These are phyloP conservation scores for Rhododendron ovatum DNA, from an alignment of 148 eudicot species.

Conservation along the genomic window DNA sequence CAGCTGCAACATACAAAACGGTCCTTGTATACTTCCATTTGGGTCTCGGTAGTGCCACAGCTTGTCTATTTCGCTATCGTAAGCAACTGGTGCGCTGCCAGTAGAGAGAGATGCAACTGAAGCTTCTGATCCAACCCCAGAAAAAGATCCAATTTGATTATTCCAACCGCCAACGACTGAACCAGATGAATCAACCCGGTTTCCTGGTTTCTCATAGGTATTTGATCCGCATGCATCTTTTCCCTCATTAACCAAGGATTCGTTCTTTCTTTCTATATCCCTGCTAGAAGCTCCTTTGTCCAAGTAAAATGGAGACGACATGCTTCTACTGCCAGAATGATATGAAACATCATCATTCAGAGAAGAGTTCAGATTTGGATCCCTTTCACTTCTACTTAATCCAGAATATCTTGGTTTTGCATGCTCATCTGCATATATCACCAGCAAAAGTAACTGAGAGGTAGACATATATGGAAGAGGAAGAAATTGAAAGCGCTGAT, in stretches of 20 bases:
- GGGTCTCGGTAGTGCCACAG: constrained; percentile 91
- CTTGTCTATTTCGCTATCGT: constrained; percentile 50
- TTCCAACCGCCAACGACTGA: constrained; percentile 20
- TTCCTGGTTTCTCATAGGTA: constrained; percentile 33
- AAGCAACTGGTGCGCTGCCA: constrained; percentile 25
- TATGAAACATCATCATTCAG: not conserved
- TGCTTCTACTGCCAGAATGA: constrained; percentile 24
- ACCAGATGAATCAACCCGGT: constrained; percentile 28
- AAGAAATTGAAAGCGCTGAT: constrained; percentile 1
- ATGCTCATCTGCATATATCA: constrained; percentile 45
- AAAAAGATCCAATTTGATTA: constrained; percentile 30
- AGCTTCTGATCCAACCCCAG: constrained; percentile 36
- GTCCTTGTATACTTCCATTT: constrained; percentile 76
- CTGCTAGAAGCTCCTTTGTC: constrained; percentile 34
- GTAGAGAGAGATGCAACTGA: constrained; percentile 31
- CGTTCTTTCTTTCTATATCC: not conserved
- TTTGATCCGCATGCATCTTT: constrained; percentile 25
- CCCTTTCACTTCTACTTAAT: constrained; percentile 25
- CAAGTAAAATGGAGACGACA: constrained; percentile 20
- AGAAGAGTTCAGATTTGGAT: not conserved
- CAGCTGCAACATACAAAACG: constrained; percentile 70
- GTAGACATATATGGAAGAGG: not conserved
- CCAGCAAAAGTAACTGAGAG: constrained; percentile 9
- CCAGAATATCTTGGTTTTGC: constrained; percentile 30
- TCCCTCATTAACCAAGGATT: constrained; percentile 24